Evolutionary conservation across 148 eudicot genomes (phyloP).

Genomic region (Amaranthus hypochondriacus): DNA sequence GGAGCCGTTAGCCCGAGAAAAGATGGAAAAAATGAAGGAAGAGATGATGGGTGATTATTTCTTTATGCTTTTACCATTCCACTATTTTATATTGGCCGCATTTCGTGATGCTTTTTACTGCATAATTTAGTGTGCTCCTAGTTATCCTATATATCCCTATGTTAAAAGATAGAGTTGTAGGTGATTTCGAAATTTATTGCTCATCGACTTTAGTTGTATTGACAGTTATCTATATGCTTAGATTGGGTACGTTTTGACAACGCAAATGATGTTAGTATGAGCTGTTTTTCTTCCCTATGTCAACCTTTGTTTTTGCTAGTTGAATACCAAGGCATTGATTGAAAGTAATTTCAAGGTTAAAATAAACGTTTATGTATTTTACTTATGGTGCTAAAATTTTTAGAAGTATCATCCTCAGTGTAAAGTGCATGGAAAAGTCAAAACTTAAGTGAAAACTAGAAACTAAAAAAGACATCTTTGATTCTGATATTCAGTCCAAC

Average conservation of each 20-base stretch:
- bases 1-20: conserved; percentile 87
- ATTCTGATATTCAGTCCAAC: no score
- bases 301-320: not conserved
- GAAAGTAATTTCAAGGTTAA: no score
- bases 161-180: not conserved
- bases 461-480: no score
- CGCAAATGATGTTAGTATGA: not conserved
- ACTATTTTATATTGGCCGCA: not conserved
- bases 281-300: not conserved
- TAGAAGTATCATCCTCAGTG: no score
- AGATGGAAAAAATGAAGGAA: conserved; percentile 91
- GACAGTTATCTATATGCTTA: not conserved
- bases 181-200: not conserved
- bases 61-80: not conserved
- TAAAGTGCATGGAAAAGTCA: no score
- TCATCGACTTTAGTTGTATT: not conserved
- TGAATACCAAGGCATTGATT: no score
- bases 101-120: not conserved
- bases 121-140: not conserved
- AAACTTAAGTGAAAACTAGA: no score
- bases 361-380: no score
- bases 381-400: no score
- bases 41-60: conserved; percentile 76
- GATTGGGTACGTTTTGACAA: not conserved
- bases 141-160: not conserved